Percentiles rank a stretch among this genome's conserved stretches.
phyloP scores from a whole-genome alignment of 2,329 filamentous ascomycete genomes.

The Diplodia scrobiculata region DNA sequence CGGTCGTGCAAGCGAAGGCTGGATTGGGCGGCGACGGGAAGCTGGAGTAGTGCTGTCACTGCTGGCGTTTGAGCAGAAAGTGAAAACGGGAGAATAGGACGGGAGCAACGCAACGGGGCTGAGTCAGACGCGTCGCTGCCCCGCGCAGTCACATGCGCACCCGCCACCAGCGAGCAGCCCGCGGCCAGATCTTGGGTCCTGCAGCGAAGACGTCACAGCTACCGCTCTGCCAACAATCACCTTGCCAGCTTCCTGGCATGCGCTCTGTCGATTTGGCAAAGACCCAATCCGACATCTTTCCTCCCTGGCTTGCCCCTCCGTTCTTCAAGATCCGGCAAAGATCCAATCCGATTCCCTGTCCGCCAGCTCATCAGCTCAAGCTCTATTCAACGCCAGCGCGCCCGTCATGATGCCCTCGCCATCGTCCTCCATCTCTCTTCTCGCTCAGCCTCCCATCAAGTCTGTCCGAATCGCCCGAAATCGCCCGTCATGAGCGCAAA shows the following conservation, averaged over 20 bases:
- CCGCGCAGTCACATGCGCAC: constrained; percentile 5
- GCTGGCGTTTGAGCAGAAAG: background rate
- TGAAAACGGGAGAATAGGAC: no score
- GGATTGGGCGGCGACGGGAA: background rate
- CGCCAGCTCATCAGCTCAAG: background rate
- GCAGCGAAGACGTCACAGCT: constrained; percentile 18
- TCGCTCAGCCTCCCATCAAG: background rate
- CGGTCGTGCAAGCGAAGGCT: background rate
- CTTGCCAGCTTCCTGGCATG: background rate
- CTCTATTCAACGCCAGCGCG: background rate
- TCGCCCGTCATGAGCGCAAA: constrained; percentile 10
- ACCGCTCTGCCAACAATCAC: constrained; percentile 15
- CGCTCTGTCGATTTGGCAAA: background rate
- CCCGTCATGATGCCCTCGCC: background rate
- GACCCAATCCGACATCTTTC: background rate
- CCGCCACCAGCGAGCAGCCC: background rate
- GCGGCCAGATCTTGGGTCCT: background rate
- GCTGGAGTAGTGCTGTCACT: background rate
- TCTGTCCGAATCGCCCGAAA: background rate
- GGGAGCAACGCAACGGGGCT: no score
- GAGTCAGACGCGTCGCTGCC: constrained; percentile 1
- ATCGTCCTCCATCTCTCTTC: background rate
- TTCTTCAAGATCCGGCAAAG: background rate
- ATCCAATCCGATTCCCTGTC: constrained; percentile 5
- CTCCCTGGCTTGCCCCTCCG: background rate